These are phyloP conservation scores for Aspergillus ibericus DNA, from an alignment of 2,329 filamentous ascomycete species.

Conservation along the genomic window DNA sequence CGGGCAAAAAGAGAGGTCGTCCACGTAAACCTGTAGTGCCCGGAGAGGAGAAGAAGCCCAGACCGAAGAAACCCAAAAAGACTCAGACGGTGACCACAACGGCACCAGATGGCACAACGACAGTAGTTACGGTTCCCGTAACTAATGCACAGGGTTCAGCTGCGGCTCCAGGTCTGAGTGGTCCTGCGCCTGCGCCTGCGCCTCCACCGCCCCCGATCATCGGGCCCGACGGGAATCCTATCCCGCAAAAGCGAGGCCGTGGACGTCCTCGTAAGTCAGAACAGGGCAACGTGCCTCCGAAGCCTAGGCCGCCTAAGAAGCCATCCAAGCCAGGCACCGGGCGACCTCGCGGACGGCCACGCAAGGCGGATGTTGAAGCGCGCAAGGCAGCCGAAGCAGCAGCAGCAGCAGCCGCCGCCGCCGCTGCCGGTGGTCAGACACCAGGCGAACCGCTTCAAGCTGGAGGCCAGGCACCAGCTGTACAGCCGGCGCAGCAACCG, in stretches of 20 bases:
- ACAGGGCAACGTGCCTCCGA: slow-evolving; percentile 17
- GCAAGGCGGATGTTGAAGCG: slow-evolving; percentile 34
- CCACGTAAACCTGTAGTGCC: slow-evolving; percentile 27
- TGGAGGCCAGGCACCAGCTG: neutral
- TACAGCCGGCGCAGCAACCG: neutral
- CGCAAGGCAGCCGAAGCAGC: slow-evolving; percentile 26
- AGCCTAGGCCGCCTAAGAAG: slow-evolving; percentile 25
- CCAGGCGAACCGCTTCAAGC: neutral
- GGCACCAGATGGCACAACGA: slow-evolving; percentile 5
- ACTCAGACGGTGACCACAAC: slow-evolving; percentile 24
- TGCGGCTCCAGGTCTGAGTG: neutral
- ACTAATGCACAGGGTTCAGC: slow-evolving; percentile 10
- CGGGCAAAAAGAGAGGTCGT: slow-evolving; percentile 31
- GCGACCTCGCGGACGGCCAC: slow-evolving; percentile 35
- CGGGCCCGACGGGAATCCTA: slow-evolving; percentile 19
- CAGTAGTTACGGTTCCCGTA: slow-evolving; percentile 8
- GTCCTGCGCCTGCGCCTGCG: neutral
- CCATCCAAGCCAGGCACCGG: slow-evolving; percentile 29
- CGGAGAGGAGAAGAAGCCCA: slow-evolving; percentile 21
- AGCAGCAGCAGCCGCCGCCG: slow-evolving; percentile 23
- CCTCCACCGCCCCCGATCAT: slow-evolving; percentile 9
- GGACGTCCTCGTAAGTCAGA: slow-evolving; percentile 28
- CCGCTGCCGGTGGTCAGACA: neutral
- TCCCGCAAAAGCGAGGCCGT: slow-evolving; percentile 24
- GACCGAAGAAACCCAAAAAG: slow-evolving; percentile 18